Evolutionary conservation across 495 filamentous ascomycete species (phyloP), one percentile per base, ranked within the genome.

Genomic region (Penicillium pulvis): DNA sequence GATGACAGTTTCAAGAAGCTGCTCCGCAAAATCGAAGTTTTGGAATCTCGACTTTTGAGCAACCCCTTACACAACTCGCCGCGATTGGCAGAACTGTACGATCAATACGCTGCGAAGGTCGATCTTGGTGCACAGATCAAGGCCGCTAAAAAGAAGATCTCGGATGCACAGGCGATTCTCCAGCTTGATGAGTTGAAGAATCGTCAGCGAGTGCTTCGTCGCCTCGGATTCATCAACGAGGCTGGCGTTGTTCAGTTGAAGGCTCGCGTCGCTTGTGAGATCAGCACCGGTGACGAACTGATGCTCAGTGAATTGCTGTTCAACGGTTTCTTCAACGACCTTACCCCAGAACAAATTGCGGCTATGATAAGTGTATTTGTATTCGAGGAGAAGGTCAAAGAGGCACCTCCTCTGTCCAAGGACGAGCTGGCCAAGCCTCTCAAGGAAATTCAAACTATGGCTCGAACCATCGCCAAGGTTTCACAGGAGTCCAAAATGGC

Each of bases 321-420:
- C 78, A 95, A 97, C 72, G 85, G 92, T 53, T 96, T 97, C 81
- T 98, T 98, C 82, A 98, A 98, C 72, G 92, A 96, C 64, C 79
- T 98, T 28, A 86, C 85, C 0, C 92, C 94, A 0, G 93, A 98
- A 67, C 80, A 93, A 67, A 87, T 84, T 61, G 94, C 95, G 3
- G 84, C 93, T 17, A 81, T 90, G 10, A 79, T 98, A 51, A 95
- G 90, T 67, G 89, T 90, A 62, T 98, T 98, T 75, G 92, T 98
- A 57, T 97, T 96, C 60, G 94, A 98, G 71, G 94, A 98, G 77
- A 96, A 95, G 75, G 83, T 87, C 35, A 86, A 91, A 50, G 85
- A 92, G 35, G 73, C 82, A n/a, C 78, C 76, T 35, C 67, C 79
- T 8, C 75, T 96, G 42, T 59, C 62, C 53, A 87, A 86, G 56